These are phyloP conservation scores for Craterostigma plantagineum DNA, from an alignment of 257 asterid genomes.

Conservation along the genomic window DNA sequence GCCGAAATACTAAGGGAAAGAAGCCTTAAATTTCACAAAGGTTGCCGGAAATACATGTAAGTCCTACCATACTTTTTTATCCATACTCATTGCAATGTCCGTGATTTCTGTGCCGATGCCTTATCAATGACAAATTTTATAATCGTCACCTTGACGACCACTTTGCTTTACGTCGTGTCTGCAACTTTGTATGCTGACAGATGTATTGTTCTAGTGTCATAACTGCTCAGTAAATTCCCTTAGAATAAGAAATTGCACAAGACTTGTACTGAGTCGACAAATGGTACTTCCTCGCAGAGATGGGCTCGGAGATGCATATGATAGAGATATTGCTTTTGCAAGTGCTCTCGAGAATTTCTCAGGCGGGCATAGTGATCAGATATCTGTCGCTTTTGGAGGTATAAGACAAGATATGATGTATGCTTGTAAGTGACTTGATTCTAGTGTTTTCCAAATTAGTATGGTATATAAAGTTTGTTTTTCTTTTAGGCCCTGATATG, in stretches of 20 bases:
- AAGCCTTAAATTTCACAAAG: constrained; percentile 80
- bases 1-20: constrained; percentile 69
- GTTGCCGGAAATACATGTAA: constrained; percentile 87
- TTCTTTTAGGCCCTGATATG: constrained; percentile 74
- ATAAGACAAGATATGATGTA: constrained; percentile 8
- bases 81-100: constrained; percentile 5
- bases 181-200: too few species aligned
- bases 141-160: not conserved
- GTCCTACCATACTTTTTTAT: constrained; percentile 10
- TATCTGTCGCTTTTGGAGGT: constrained; percentile 85
- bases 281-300: constrained; percentile 46
- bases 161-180: too few species aligned
- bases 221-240: constrained; percentile 1
- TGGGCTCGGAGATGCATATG: constrained; percentile 95
- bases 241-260: too few species aligned
- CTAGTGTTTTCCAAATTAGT: not conserved
- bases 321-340: constrained; percentile 81
- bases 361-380: constrained; percentile 77
- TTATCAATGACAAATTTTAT: not conserved
- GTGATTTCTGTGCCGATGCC: constrained; percentile 3
- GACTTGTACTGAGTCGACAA: not conserved
- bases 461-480: constrained; percentile 2
- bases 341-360: constrained; percentile 71
- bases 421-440: constrained; percentile 2
- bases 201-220: not conserved